Base-by-base conservation (phyloP, 2,329 filamentous ascomycete genomes). In the Penicillium digitatum region DNA sequence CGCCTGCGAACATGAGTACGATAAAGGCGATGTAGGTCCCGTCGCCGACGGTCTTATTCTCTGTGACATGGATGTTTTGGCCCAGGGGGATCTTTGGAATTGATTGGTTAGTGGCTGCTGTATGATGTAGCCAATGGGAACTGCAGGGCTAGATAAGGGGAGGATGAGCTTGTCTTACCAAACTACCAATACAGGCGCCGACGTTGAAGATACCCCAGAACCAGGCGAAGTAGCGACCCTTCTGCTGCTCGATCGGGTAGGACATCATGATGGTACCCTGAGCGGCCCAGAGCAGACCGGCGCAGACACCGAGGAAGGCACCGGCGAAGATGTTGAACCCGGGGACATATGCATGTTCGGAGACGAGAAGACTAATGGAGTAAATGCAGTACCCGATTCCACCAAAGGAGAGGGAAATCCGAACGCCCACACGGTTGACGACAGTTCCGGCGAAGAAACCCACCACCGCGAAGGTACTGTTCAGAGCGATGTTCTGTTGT, bases 161-260 rank as follows among this genome's bases (percentile, higher is more conserved):
- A 34, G 11, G 38, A 22, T 16, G 18, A 16, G 7, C 1, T 6
- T 31, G 49, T 66, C 79, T 69, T 74, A 84, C 82, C 76, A 85
- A 68, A 67, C 86, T 85, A 59, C 91, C 91, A 69, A 96, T 89
- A 58, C 95, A 90, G 62, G 85, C 90, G 62, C 91, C 91, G 54
- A 91, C 72, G 75, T 96, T 95, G 81, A 95, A 96, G 67, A 96
- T 94, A 74, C 88, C 85, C 91, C 91, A 96, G 76, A 95, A 95
- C 79, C 84, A 87, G 56, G 88, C 88, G 71, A 95, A 95, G 73
- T 91, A 95, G 53, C 85, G 84, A 37, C 91, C 91, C 79, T 95
- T 95, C 58, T 82, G 82, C 34, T 82, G 73, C 75, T 95, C 91
- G 10, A 82, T 78, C 2, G 90, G 90, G 72, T 96, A 96, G 16